A percentile compares a stretch with the other conserved stretches of the same genome.
phyloP scores from a whole-genome alignment of 2,329 filamentous ascomycete genomes.

The Blastomyces emzantsi region DNA sequence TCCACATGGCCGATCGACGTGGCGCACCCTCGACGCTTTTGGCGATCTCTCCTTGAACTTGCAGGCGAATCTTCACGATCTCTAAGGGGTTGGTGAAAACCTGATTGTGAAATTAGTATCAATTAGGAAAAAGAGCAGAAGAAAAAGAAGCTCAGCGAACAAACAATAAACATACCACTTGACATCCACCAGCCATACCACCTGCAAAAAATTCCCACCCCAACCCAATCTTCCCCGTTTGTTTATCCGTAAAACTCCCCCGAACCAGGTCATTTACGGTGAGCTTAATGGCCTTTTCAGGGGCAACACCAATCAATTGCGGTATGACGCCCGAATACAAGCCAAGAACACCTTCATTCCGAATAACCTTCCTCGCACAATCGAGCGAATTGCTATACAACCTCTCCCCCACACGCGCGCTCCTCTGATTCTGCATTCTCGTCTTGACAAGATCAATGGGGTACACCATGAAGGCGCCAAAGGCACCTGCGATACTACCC shows the following conservation, averaged over 20 bases:
- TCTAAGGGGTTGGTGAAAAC: slow-evolving; percentile 97
- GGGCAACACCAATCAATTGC: slow-evolving; percentile 94
- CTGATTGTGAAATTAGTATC: slow-evolving; percentile 35
- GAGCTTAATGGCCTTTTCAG: slow-evolving; percentile 98
- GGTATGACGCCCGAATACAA: slow-evolving; percentile 92
- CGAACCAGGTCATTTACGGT: slow-evolving; percentile 95
- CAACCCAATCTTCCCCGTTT: slow-evolving; percentile 62
- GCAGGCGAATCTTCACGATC: slow-evolving; percentile 97
- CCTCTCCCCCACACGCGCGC: slow-evolving; percentile 68
- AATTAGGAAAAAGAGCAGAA: background rate
- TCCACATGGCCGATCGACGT: slow-evolving; percentile 94
- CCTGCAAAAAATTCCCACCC: slow-evolving; percentile 73
- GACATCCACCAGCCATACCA: slow-evolving; percentile 82
- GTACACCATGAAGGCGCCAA: slow-evolving; percentile 99
- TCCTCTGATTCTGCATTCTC: slow-evolving; percentile 93
- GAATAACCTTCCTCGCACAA: slow-evolving; percentile 85
- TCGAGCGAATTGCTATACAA: slow-evolving; percentile 97
- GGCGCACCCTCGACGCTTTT: slow-evolving; percentile 75
- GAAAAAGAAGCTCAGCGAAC: background rate
- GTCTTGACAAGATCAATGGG: slow-evolving; percentile 99
- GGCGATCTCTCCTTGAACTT: slow-evolving; percentile 91
- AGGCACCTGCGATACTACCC: slow-evolving; percentile 84
- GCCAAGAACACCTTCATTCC: slow-evolving; percentile 81
- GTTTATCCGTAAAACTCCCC: slow-evolving; percentile 61
- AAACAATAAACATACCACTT: slow-evolving; percentile 67